These are phyloP conservation scores for Lactarius psammicola DNA, from an alignment of 768 basidiomycete species.

Conservation along the genomic window DNA sequence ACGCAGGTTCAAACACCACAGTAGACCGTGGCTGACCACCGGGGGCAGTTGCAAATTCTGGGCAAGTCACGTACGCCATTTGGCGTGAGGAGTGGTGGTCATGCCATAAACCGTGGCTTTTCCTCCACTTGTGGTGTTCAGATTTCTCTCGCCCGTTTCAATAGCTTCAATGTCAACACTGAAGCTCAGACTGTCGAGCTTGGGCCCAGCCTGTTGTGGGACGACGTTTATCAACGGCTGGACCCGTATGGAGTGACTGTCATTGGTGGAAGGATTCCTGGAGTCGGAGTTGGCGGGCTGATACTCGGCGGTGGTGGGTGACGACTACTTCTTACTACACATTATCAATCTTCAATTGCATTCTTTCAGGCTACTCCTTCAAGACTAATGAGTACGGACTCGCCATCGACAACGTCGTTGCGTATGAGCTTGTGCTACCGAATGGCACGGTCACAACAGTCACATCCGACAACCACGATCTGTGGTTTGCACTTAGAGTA, in stretches of 20 bases:
- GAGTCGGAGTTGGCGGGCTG: conserved; percentile 31
- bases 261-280: conserved; percentile 28
- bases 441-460: conserved; percentile 27
- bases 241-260: conserved; percentile 24
- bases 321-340: conserved; percentile 20
- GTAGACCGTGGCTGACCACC: neutral
- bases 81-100: neutral
- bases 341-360: too few relatives aligned
- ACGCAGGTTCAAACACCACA: neutral
- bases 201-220: conserved; percentile 30
- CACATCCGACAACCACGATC: conserved; percentile 22
- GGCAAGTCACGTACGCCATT: neutral
- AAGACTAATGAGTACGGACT: conserved; percentile 29
- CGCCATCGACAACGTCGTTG: conserved; percentile 28
- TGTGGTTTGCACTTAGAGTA: conserved; percentile 24
- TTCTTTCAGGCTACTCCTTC: conserved; percentile 19
- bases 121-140: conserved; percentile 60
- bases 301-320: neutral
- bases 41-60: neutral
- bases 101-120: conserved; percentile 49
- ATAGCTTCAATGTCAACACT: conserved; percentile 29
- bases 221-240: conserved; percentile 29
- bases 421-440: conserved; percentile 30
- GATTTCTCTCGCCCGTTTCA: conserved; percentile 53
- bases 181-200: conserved; percentile 14